phyloP scores from a whole-genome alignment of 768 basidiomycete species.

The Phlebiopsis flavidoalba region DNA sequence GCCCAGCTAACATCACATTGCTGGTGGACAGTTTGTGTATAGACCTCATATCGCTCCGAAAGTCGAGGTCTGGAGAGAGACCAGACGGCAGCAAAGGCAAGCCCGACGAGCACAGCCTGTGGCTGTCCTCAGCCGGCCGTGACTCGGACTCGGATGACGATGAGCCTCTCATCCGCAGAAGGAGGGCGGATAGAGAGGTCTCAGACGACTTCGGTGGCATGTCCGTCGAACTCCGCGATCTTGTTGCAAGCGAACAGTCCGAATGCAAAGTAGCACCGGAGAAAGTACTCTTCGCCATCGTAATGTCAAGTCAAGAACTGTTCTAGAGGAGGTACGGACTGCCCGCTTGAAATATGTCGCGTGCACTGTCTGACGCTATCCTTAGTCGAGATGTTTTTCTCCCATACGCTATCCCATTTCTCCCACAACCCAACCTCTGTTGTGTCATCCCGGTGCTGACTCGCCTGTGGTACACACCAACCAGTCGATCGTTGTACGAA shows the following conservation, averaged over 20 bases:
- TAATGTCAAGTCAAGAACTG: conserved; percentile 16
- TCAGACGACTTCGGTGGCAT: conserved; percentile 12
- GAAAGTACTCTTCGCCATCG: conserved; percentile 14
- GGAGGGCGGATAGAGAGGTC: conserved; percentile 1
- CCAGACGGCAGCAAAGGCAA: conserved; percentile 18
- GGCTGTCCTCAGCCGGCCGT: neutral
- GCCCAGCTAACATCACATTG: neutral
- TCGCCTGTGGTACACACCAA: conserved; percentile 2
- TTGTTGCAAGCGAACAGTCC: conserved; percentile 43
- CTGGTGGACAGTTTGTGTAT: conserved; percentile 51
- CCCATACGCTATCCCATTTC: conserved; percentile 42
- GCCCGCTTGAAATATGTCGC: neutral
- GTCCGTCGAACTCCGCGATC: conserved; percentile 46
- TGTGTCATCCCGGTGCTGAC: conserved; percentile 19
- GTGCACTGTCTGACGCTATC: neutral
- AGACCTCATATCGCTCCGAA: conserved; percentile 65
- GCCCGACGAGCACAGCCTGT: conserved; percentile 14
- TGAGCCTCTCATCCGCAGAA: neutral
- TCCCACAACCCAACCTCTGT: conserved; percentile 46
- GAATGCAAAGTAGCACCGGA: conserved; percentile 44
- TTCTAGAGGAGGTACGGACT: conserved; percentile 47
- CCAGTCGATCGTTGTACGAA: neutral
- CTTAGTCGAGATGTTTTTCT: conserved; percentile 41
- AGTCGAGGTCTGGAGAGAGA: conserved; percentile 40
- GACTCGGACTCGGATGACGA: conserved; percentile 7